Evolutionary conservation across 805 yeast genomes (phyloP).

Genomic region (Lipomyces lipofer): DNA sequence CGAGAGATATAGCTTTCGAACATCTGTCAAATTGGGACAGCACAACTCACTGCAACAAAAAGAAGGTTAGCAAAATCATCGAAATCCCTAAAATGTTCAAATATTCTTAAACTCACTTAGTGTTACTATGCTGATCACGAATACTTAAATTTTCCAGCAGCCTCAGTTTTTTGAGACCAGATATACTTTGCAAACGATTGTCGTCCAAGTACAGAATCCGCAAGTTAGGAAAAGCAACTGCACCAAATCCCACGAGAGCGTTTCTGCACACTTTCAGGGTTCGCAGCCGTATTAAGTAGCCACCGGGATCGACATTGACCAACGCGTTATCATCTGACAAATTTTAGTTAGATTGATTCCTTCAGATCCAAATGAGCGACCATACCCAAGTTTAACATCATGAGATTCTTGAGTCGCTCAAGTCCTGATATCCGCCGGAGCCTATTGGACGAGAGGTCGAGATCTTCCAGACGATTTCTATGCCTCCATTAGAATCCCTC

Average conservation of each 20-base stretch:
- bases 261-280: constrained; percentile 48
- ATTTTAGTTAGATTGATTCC: not conserved
- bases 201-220: constrained; percentile 31
- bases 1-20: constrained; percentile 45
- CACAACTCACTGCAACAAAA: constrained; percentile 4
- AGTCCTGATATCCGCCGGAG: constrained; percentile 34
- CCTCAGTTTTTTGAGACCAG: constrained; percentile 41
- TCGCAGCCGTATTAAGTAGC: constrained; percentile 42
- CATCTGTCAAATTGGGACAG: constrained; percentile 35
- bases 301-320: constrained; percentile 14
- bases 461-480: constrained; percentile 32
- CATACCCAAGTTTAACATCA: constrained; percentile 45
- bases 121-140: constrained; percentile 26
- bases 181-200: constrained; percentile 36
- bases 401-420: constrained; percentile 37
- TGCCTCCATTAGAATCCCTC: not conserved
- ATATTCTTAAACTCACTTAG: not conserved
- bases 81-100: not conserved
- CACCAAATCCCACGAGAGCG: constrained; percentile 18
- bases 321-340: constrained; percentile 33
- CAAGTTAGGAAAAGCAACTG: constrained; percentile 30
- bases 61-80: not conserved
- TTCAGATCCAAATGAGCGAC: too few species aligned
- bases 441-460: constrained; percentile 34
- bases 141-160: constrained; percentile 46